Conservation (phyloP, 257 asterid species). For the Solanum chiquidenum region DNA sequence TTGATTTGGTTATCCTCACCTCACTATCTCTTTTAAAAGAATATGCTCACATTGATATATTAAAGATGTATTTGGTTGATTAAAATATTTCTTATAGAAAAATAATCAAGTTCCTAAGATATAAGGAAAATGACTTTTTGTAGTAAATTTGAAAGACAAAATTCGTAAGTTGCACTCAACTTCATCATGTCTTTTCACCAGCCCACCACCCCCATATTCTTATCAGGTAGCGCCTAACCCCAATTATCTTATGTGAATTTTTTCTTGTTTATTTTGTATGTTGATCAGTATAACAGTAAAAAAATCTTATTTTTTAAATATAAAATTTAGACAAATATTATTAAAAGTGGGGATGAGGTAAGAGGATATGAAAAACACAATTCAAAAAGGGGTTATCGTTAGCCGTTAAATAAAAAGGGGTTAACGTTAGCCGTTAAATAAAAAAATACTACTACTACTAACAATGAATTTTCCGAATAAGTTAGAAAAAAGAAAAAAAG, state of each 20-base stretch:
- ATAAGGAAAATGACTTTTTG: neutral
- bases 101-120: neutral
- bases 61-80: neutral
- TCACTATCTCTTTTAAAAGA: neutral
- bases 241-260: neutral
- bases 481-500: neutral
- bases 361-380: no score
- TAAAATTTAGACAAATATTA: neutral
- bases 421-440: neutral
- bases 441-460: neutral
- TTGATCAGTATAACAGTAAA: neutral
- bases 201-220: neutral
- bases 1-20: neutral
- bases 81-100: neutral
- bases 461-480: neutral
- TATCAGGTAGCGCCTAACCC: neutral
- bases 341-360: neutral
- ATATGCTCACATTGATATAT: neutral
- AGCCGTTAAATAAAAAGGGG: neutral
- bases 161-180: neutral
- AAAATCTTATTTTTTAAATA: accelerated
- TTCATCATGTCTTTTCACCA: neutral
- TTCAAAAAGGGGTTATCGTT: no score
- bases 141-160: neutral
- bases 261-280: neutral